Evolutionary conservation across 805 yeast genomes (phyloP), one percentile per base, ranked within the genome.

Genomic region (Wickerhamomyces pijperi): DNA sequence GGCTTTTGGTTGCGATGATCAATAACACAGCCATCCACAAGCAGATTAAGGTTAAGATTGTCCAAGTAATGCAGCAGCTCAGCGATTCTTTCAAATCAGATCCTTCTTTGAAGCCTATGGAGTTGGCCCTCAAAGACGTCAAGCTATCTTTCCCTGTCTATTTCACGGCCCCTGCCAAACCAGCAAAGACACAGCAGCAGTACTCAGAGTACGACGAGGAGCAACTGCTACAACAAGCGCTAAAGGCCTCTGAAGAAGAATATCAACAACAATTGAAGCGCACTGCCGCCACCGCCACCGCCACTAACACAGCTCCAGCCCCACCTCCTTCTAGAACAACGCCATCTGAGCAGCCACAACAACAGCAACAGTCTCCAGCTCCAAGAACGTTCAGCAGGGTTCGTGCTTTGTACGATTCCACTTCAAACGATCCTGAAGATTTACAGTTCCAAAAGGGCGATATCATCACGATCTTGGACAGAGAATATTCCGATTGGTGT

Each of bases 401-500:
- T 2, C 70, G 81, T 36, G 97, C 97, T 0, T 62, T 92, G 37
- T 92, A 85, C 53, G 95, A 87, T 54, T 67, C 88, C 31, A 64
- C 71, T 4, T 75, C 94, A 2, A 67, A 73, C 34, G 97, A 87
- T 51, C 80, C 80, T 3, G 96, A 88, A 44, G 97, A 92, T 47
- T 68, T 90, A 34, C 78, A 94, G 2, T 90, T 92, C 61, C 67
- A 77, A 37, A 78, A 78, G 51, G 97, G 95, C 32, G 97, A 90
- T 54, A 67, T 85, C 13, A 88, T 90, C 36, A 79, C 81, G 1
- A 95, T 92, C 1, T 67, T 88, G 28, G 97, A 88, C 50, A 70
- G 81, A 14, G 94, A 83, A 5, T 88, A 87, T 56, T 70, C 84
- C 45, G 97, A 90, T 54, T 90, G 98, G 98, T 84, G 96, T 81